Conservation (phyloP, 2,329 filamentous ascomycete genomes). For the Aspergillus sp. region DNA sequence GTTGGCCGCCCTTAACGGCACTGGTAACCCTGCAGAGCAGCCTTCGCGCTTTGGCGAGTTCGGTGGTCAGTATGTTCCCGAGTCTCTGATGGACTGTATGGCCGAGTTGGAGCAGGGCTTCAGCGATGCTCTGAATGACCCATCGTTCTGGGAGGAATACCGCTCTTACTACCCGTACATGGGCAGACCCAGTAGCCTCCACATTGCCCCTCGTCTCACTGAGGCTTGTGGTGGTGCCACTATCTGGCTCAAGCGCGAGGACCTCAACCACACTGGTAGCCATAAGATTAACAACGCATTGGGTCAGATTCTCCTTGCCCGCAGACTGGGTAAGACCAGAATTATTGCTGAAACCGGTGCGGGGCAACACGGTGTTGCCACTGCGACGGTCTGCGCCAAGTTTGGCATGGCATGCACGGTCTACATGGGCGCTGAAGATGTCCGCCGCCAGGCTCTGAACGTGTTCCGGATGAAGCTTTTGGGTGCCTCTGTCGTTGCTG, state of each 20-base stretch:
- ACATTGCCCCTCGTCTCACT: conserved; percentile 80
- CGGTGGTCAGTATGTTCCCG: conserved; percentile 93
- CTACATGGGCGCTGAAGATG: conserved; percentile 98
- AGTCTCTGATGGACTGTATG: conserved; percentile 95
- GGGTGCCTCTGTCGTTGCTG: conserved; percentile 84
- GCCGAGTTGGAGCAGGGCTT: conserved; percentile 87
- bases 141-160: conserved; percentile 95
- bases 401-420: conserved; percentile 98
- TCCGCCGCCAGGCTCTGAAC: conserved; percentile 90
- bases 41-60: conserved; percentile 91
- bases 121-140: conserved; percentile 76
- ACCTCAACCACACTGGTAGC: conserved; percentile 93
- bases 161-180: conserved; percentile 95
- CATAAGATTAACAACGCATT: conserved; percentile 99
- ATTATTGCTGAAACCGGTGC: conserved; percentile 98
- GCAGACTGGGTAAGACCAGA: conserved; percentile 82
- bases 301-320: conserved; percentile 82
- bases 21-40: conserved; percentile 52
- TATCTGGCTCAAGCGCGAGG: conserved; percentile 97
- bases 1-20: conserved; percentile 70
- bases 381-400: conserved; percentile 94
- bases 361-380: conserved; percentile 95
- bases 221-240: conserved; percentile 85
- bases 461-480: conserved; percentile 98
- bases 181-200: conserved; percentile 85